These are phyloP conservation scores for Murraya koenigii DNA, from an alignment of 345 rosid species.

Conservation along the genomic window DNA sequence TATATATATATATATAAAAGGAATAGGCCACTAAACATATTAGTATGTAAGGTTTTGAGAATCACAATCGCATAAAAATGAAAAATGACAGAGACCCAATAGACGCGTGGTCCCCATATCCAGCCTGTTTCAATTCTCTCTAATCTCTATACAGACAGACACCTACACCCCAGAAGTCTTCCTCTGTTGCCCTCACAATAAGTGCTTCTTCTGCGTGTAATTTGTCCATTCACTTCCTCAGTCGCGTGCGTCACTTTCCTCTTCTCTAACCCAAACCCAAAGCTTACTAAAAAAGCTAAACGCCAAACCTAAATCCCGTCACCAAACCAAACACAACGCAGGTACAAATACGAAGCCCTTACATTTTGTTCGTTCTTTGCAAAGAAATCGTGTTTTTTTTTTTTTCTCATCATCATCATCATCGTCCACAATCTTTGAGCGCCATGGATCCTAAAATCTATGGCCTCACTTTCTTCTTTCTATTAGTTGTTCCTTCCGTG, in stretches of 20 bases:
- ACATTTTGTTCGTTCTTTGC: background rate
- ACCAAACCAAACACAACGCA: too few relatives aligned
- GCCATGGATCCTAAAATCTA: slow-evolving; percentile 53
- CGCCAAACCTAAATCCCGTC: background rate
- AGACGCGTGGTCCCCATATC: slow-evolving; percentile 41
- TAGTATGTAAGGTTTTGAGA: background rate
- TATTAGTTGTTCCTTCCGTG: background rate
- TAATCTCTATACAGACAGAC: background rate
- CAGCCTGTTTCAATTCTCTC: slow-evolving; percentile 38
- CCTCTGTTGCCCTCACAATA: slow-evolving; percentile 12
- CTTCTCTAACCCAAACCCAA: background rate
- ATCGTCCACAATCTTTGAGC: slow-evolving; percentile 12
- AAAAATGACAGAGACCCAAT: background rate
- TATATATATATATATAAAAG: too few relatives aligned
- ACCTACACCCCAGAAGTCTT: background rate
- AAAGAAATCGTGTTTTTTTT: too few relatives aligned
- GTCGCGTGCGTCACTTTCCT: slow-evolving; percentile 14
- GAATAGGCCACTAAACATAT: background rate
- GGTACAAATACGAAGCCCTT: background rate
- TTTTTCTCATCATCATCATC: too few relatives aligned
- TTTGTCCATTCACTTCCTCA: too few relatives aligned
- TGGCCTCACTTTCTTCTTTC: slow-evolving; percentile 22
- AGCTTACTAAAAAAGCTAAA: background rate
- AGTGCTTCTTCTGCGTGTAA: slow-evolving; percentile 7
- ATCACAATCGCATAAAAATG: background rate